phyloP scores from a whole-genome alignment of 176 grass and related monocot species.

The Oryza longistaminata region DNA sequence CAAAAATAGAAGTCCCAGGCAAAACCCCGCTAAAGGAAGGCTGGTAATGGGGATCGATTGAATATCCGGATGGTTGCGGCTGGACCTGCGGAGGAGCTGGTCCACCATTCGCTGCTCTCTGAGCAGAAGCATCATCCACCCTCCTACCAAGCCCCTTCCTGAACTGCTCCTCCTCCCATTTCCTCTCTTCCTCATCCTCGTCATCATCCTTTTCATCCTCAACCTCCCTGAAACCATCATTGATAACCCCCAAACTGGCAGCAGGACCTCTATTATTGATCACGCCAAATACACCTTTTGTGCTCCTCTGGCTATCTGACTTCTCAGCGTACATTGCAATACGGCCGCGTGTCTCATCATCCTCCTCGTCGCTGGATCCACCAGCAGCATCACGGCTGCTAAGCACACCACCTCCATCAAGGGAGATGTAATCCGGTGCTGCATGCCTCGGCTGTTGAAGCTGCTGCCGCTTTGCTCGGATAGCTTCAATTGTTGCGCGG shows the following conservation, averaged over 20 bases:
- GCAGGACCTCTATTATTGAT: conserved; percentile 47
- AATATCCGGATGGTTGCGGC: conserved; percentile 43
- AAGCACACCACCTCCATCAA: conserved; percentile 69
- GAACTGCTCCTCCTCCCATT: conserved; percentile 95
- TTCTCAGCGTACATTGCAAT: conserved; percentile 72
- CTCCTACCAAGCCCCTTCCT: conserved; percentile 79
- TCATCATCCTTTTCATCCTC: conserved; percentile 53
- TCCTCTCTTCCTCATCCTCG: conserved; percentile 86
- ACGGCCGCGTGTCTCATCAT: conserved; percentile 62
- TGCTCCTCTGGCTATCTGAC: conserved; percentile 31
- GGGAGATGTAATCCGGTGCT: conserved; percentile 84
- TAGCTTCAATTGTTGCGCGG: conserved; percentile 80
- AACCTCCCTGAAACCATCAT: conserved; percentile 43
- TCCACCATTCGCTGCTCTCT: conserved; percentile 42
- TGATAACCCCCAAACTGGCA: conserved; percentile 38
- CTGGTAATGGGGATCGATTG: conserved; percentile 35
- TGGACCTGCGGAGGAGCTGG: conserved; percentile 45
- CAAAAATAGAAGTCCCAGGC: conserved; percentile 47
- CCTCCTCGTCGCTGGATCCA: conserved; percentile 89
- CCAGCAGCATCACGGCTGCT: conserved; percentile 59
- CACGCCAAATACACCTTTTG: conserved; percentile 64
- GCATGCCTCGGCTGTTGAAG: conserved; percentile 72
- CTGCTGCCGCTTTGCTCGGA: conserved; percentile 82
- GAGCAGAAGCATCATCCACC: conserved; percentile 61
- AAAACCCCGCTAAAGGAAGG: conserved; percentile 25